These are phyloP conservation scores for Didymella arachidicola DNA, from an alignment of 2,329 filamentous ascomycete genomes.

Conservation along the genomic window DNA sequence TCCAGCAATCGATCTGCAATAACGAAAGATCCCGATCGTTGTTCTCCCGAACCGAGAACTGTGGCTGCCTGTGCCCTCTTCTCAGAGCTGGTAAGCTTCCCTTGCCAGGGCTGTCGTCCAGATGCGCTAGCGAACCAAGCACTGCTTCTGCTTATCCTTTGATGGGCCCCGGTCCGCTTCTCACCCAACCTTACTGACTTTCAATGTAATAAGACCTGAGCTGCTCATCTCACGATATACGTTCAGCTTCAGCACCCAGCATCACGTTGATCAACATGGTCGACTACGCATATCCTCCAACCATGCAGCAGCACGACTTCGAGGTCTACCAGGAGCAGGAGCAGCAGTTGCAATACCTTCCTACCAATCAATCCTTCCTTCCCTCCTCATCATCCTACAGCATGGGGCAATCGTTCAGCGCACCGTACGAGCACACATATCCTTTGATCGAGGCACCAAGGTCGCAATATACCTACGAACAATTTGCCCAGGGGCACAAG, in stretches of 20 bases:
- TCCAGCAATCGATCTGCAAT: constrained; percentile 39
- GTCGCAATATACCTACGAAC: constrained; percentile 48
- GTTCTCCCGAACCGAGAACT: constrained; percentile 11
- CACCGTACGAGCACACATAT: constrained; percentile 46
- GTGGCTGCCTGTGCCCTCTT: constrained; percentile 27
- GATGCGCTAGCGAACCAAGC: constrained; percentile 13
- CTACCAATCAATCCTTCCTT: constrained; percentile 41
- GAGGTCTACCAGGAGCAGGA: constrained; percentile 49
- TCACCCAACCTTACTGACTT: constrained; percentile 42
- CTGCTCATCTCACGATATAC: constrained; percentile 28
- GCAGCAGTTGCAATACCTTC: constrained; percentile 44
- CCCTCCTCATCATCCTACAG: constrained; percentile 37
- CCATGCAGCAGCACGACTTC: constrained; percentile 50
- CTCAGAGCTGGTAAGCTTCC: constrained; percentile 45
- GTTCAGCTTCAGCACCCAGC: constrained; percentile 16
- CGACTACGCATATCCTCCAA: constrained; percentile 44
- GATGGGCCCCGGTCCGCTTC: constrained; percentile 16
- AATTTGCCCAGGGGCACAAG: constrained; percentile 49
- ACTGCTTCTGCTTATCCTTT: constrained; percentile 19
- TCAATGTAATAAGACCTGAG: constrained; percentile 27
- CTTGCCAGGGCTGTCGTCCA: constrained; percentile 33
- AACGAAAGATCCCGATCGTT: constrained; percentile 7
- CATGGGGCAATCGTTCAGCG: constrained; percentile 50
- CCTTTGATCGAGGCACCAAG: constrained; percentile 44
- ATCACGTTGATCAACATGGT: constrained; percentile 42